A percentile compares a stretch with the other conserved stretches of the same genome.
phyloP scores from a whole-genome alignment of 805 yeast species.

The Ogataea nonfermentans region DNA sequence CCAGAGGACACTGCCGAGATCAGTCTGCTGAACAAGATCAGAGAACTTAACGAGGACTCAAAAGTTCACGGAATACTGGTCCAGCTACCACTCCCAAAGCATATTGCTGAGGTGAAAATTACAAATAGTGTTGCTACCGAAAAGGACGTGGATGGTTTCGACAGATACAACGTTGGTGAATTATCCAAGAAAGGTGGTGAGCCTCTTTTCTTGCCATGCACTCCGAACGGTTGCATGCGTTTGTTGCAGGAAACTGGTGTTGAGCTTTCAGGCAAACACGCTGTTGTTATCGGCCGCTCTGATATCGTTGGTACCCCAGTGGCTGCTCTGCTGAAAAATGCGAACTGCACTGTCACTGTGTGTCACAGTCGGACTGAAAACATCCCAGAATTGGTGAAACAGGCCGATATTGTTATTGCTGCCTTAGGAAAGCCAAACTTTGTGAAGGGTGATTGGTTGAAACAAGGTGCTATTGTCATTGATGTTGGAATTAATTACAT shows the following conservation, averaged over 20 bases:
- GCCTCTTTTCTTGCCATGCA: conserved; percentile 75
- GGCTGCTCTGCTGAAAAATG: conserved; percentile 64
- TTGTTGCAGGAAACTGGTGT: conserved; percentile 58
- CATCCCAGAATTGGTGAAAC: conserved; percentile 44
- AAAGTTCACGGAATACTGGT: conserved; percentile 70
- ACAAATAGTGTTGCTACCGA: conserved; percentile 63
- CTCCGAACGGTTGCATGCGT: conserved; percentile 78
- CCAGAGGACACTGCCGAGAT: conserved; percentile 56
- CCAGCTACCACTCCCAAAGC: conserved; percentile 75
- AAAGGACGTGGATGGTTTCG: conserved; percentile 85
- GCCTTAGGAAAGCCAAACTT: conserved; percentile 74
- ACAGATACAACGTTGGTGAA: conserved; percentile 75
- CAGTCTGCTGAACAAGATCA: conserved; percentile 52
- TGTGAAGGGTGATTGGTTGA: conserved; percentile 74
- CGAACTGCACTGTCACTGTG: conserved; percentile 73
- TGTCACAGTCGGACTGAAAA: conserved; percentile 67
- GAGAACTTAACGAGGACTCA: conserved; percentile 54
- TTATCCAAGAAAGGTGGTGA: conserved; percentile 68
- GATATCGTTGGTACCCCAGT: conserved; percentile 86
- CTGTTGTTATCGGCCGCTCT: conserved; percentile 83
- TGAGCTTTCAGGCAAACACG: conserved; percentile 59
- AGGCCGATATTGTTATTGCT: conserved; percentile 75
- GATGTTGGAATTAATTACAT: conserved; percentile 84
- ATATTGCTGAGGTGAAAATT: conserved; percentile 62
- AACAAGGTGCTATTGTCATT: conserved; percentile 63